These are phyloP conservation scores for Chrysoporthe puriensis DNA, from an alignment of 2,329 filamentous ascomycete genomes.

Conservation along the genomic window DNA sequence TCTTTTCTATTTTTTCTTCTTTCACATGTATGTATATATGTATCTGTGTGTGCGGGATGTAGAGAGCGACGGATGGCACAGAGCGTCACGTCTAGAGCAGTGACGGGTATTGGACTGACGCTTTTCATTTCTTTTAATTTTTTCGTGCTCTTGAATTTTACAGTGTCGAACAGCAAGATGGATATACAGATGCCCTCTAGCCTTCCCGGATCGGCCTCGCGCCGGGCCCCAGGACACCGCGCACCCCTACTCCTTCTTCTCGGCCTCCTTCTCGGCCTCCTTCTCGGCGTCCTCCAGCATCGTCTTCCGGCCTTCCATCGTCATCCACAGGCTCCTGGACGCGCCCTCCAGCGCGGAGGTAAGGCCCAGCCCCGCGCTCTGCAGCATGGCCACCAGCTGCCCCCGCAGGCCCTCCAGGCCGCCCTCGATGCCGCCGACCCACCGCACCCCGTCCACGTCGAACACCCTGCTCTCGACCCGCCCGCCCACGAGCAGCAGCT, in stretches of 20 bases:
- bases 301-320: constrained; percentile 78
- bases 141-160: background rate
- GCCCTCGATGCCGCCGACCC: constrained; percentile 75
- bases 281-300: constrained; percentile 76
- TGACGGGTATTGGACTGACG: background rate
- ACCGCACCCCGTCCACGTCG: constrained; percentile 69
- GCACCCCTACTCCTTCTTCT: constrained; percentile 33
- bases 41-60: background rate
- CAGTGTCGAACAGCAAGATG: constrained; percentile 2
- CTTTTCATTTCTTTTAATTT: background rate
- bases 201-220: background rate
- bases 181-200: background rate
- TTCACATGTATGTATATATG: background rate
- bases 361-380: constrained; percentile 77
- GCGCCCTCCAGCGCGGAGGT: constrained; percentile 80
- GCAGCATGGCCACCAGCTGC: constrained; percentile 80
- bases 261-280: constrained; percentile 35
- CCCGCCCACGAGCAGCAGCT: constrained; percentile 84
- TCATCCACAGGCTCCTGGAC: constrained; percentile 81
- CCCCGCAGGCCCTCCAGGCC: constrained; percentile 79
- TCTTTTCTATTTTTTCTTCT: background rate
- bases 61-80: background rate
- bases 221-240: background rate
- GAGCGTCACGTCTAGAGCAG: background rate
- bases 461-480: constrained; percentile 85